A percentile compares a stretch with the other conserved stretches of the same genome.
These are phyloP conservation scores for Endoconidiophora polonica DNA, from an alignment of 2,329 filamentous ascomycete genomes.

Conservation along the genomic window DNA sequence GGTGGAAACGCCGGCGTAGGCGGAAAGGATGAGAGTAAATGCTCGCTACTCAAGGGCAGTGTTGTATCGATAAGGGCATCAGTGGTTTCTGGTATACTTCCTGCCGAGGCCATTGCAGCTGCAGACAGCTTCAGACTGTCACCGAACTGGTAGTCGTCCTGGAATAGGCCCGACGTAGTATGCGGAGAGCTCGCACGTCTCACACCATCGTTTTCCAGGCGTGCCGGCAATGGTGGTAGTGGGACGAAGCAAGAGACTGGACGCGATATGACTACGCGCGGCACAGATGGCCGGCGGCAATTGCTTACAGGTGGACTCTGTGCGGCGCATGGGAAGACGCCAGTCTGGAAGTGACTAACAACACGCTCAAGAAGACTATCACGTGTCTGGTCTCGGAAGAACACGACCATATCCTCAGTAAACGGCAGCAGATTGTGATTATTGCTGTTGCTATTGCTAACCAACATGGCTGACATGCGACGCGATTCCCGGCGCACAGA, in stretches of 20 bases:
- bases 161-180: background rate
- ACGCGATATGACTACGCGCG: conserved; percentile 10
- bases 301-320: background rate
- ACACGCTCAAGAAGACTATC: conserved; percentile 29
- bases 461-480: background rate
- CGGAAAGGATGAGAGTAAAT: conserved; percentile 12
- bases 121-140: background rate
- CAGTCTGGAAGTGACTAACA: conserved; percentile 29
- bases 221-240: background rate
- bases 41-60: conserved; percentile 7
- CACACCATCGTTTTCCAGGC: background rate
- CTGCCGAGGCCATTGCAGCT: background rate
- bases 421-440: conserved; percentile 31
- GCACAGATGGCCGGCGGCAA: conserved; percentile 8
- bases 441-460: too few species aligned
- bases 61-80: background rate
- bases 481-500: conserved; percentile 5
- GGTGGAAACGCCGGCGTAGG: conserved; percentile 3
- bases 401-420: conserved; percentile 38
- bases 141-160: conserved; percentile 8
- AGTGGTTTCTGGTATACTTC: background rate
- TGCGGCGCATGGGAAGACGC: conserved; percentile 19
- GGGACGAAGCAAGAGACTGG: conserved; percentile 7
- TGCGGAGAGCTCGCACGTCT: conserved; percentile 10
- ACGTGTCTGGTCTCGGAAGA: conserved; percentile 29